A percentile compares a stretch with the other conserved stretches of the same genome.
Conservation (phyloP, 345 rosid species). For the Carallia brachiata region DNA sequence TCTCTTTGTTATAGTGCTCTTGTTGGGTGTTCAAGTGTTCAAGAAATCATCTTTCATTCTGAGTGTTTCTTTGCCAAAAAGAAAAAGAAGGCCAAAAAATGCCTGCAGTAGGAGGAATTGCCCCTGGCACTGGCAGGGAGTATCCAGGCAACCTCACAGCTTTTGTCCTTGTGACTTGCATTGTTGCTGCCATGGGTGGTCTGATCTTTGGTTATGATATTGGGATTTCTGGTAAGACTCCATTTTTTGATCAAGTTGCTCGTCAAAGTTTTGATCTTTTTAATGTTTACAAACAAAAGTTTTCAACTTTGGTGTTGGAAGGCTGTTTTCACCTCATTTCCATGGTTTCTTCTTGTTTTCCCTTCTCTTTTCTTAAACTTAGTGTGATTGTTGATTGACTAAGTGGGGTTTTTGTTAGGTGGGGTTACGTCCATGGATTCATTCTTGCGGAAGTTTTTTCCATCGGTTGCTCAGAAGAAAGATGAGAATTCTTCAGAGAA, state of each 20-base stretch:
- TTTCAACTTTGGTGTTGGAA: too few species aligned
- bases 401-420: conserved; percentile 37
- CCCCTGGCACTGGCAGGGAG: conserved; percentile 43
- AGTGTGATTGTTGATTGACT: not conserved
- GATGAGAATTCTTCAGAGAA: conserved; percentile 31
- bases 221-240: conserved; percentile 75
- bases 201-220: conserved; percentile 95
- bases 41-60: not conserved
- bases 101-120: conserved; percentile 33
- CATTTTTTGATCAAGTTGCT: not conserved
- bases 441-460: conserved; percentile 69
- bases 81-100: conserved; percentile 4
- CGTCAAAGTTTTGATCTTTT: too few species aligned
- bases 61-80: not conserved
- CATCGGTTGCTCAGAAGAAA: conserved; percentile 57
- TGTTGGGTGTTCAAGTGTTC: not conserved
- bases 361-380: not conserved
- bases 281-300: too few species aligned
- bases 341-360: not conserved
- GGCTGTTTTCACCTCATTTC: too few species aligned
- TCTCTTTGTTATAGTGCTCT: not conserved
- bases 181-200: conserved; percentile 99
- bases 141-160: conserved; percentile 88
- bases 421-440: conserved; percentile 88
- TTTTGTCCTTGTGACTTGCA: conserved; percentile 69